Base-by-base conservation (phyloP, 805 yeast species). In the Metschnikowia orientalis region DNA sequence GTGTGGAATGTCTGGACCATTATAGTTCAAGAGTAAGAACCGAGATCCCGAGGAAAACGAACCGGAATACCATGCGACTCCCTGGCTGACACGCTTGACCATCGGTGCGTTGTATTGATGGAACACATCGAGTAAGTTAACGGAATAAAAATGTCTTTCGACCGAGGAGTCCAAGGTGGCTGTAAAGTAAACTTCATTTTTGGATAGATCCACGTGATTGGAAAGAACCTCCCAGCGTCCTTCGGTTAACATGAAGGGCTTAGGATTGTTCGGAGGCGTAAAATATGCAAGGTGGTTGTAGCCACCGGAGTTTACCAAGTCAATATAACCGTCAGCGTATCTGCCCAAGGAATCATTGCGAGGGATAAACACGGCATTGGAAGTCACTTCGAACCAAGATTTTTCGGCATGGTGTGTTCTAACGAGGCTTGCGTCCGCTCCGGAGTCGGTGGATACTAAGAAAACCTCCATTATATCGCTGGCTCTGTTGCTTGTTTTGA, bases 211-310 rank as follows among this genome's bases (percentile, higher is more conserved):
- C 17, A 75, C 82, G 22, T 40, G 41, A 21, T 32, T 40, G 8
- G 35, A 14, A 10, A 46, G 24, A n/a, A 92, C 95, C 56, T 92
- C 98, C 95, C 95, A 92, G 1, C 71, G 59, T 5, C 98, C 98
- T 1, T 46, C 37, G 5, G 95, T 69, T 14, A 81, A 54, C 4
- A 80, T 55, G 16, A 70, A 65, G 1, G 77, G 77, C 3, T 54
- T 49, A 0, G 59, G 47, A 20, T 70, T 51, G 4, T 57, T 50
- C 2, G 87, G 76, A 4, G 95, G 92, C 2, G 84, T 65, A 53
- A 77, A 92, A 56, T 82, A 89, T 0, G 88, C 97, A 42, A 92
- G 64, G 56, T 92, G 98, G 40, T 72, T 75, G 53, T 57, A 80
- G 0, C 82, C 80, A 40, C 75, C 63, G 20, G 64, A 67, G 11